Conservation (phyloP, 1,139 yeast species). For the Hyphopichia khmerensis region DNA sequence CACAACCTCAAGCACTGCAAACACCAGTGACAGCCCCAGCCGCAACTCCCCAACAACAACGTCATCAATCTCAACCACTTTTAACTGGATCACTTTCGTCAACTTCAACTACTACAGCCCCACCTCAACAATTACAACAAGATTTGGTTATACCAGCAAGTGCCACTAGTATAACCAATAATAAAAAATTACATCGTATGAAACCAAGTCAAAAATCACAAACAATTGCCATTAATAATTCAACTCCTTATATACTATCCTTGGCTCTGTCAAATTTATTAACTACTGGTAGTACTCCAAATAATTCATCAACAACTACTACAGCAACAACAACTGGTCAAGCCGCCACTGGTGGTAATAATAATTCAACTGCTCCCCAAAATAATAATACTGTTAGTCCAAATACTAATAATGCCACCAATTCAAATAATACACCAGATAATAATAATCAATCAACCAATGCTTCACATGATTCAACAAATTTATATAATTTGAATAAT, state of each 20-base stretch:
- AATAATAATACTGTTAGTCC: neutral
- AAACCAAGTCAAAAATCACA: slow-evolving; percentile 4
- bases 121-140: slow-evolving; percentile 3
- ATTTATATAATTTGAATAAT: slow-evolving; percentile 2
- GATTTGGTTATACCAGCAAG: neutral
- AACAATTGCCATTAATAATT: slow-evolving; percentile 2
- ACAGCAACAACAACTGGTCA: neutral
- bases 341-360: neutral
- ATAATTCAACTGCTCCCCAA: too few relatives aligned
- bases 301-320: neutral
- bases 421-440: neutral
- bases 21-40: slow-evolving; percentile 5
- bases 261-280: slow-evolving; percentile 1
- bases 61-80: neutral
- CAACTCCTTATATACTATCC: slow-evolving; percentile 2
- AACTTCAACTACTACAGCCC: neutral
- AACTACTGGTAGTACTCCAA: neutral
- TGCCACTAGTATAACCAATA: neutral
- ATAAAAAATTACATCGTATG: neutral
- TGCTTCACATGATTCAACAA: neutral
- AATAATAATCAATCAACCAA: neutral
- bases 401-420: neutral
- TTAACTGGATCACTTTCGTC: too few relatives aligned
- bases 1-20: neutral
- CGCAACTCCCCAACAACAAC: neutral